A percentile compares a stretch with the other conserved stretches of the same genome.
Conservation (phyloP, 257 asterid genomes). For the Ligustrum vulgare region DNA sequence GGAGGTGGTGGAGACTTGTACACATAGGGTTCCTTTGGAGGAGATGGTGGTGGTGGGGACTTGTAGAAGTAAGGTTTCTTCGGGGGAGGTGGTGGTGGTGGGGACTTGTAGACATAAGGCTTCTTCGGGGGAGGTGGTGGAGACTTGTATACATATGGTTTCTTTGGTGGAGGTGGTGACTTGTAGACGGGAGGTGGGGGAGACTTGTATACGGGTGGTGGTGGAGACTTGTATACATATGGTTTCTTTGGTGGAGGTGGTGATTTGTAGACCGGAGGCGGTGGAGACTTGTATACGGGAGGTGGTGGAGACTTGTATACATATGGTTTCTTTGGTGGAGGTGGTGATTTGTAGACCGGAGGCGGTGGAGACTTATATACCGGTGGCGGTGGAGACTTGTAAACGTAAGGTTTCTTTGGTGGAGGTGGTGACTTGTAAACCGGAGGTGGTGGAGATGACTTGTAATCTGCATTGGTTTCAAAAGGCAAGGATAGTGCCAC, state of each 20-base stretch:
- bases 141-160: not conserved
- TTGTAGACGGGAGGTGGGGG: constrained; percentile 22
- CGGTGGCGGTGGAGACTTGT: not conserved
- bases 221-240: constrained; percentile 10
- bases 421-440: constrained; percentile 15
- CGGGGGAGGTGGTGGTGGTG: constrained; percentile 13
- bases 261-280: constrained; percentile 22
- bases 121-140: constrained; percentile 7
- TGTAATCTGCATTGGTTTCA: constrained; percentile 27
- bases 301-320: constrained; percentile 20
- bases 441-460: constrained; percentile 1
- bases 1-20: constrained; percentile 26
- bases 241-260: constrained; percentile 26
- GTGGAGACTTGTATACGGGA: constrained; percentile 20
- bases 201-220: constrained; percentile 16
- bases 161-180: constrained; percentile 4
- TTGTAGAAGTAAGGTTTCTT: not conserved
- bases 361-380: constrained; percentile 24
- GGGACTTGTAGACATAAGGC: constrained; percentile 12
- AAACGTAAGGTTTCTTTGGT: not conserved
- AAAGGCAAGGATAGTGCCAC: constrained; percentile 30
- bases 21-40: not conserved
- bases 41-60: not conserved
- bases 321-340: constrained; percentile 16
- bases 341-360: constrained; percentile 24